Base-by-base conservation (phyloP, 2,329 filamentous ascomycete genomes). In the Fusarium pseudonygamai region DNA sequence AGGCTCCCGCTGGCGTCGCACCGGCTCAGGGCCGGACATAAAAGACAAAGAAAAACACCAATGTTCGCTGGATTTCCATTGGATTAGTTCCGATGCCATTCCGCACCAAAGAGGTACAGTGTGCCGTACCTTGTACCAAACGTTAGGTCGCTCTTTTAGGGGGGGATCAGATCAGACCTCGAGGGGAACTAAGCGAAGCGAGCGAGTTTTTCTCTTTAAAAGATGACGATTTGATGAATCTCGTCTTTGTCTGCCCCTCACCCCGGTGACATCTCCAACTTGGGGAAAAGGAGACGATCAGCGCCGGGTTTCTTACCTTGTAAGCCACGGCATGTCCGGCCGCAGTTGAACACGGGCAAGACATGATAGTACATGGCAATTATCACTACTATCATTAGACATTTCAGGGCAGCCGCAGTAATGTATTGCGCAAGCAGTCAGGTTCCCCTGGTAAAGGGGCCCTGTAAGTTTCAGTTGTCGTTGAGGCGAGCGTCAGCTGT, bases 381-480 rank as follows among this genome's bases (percentile, higher is more conserved):
- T 30, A 53, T 42, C 26, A 42, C 43, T 26, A 65, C 63, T 60
- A 58, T 42, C 40, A 58, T 49, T 37, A 58, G 57, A 69, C 26
- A 67, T 53, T 47, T n/a, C 40, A 47, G 55, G 50, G 34, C 24
- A n/a, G 26, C 46, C 30, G 58, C 22, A 56, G 47, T 42, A 60
- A 56, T 50, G 52, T 24, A 59, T 39, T 59, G 43, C 50, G 24
- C 60, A 62, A 43, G 30, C 26, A 46, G 42, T 28, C 50, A 53
- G 34, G 50, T 28, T 40, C 52, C 67, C 67, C 67, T 71, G 46
- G 49, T 49, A 50, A 64, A 59, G 50, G 61, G 66, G 53, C 58
- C 46, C 62, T 72, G 71, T 43, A 42, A 49, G 71, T 74, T 72
- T 73, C 71, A 73, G 67, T 73, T 64, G 45, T 74, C 46, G 52